These are phyloP conservation scores for Sinapis alba DNA, from an alignment of 441 rosid genomes.

Conservation along the genomic window DNA sequence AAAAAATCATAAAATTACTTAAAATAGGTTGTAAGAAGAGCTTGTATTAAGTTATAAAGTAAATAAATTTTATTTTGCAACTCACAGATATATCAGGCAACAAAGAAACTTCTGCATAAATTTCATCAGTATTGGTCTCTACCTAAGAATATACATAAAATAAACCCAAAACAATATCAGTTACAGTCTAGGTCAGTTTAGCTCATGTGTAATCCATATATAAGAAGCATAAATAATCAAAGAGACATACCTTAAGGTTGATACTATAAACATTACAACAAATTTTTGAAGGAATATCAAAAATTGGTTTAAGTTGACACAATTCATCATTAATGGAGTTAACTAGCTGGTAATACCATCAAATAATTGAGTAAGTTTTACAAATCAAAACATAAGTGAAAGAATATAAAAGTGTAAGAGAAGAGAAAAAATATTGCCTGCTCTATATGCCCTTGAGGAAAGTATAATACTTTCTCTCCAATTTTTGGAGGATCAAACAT, in stretches of 20 bases:
- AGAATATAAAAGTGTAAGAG: neutral
- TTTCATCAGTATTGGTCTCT: constrained; percentile 79
- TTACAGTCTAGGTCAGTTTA: neutral
- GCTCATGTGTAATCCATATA: neutral
- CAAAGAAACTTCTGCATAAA: constrained; percentile 81
- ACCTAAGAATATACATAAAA: constrained; percentile 54
- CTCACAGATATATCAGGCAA: constrained; percentile 67
- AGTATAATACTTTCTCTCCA: neutral
- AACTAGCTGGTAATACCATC: neutral
- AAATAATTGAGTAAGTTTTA: neutral
- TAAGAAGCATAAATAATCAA: neutral
- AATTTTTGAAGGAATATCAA: neutral
- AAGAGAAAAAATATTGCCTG: neutral
- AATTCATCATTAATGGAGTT: neutral
- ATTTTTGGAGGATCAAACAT: neutral
- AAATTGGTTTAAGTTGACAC: neutral
- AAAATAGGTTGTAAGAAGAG: neutral
- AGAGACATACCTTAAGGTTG: neutral
- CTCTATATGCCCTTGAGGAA: constrained; percentile 2
- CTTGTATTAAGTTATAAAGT: neutral
- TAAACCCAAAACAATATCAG: neutral
- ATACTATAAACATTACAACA: neutral
- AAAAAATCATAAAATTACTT: neutral
- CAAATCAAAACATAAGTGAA: neutral
- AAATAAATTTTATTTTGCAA: neutral